phyloP scores from a whole-genome alignment of 2,329 filamentous ascomycete species.

The Eutypa lata region DNA sequence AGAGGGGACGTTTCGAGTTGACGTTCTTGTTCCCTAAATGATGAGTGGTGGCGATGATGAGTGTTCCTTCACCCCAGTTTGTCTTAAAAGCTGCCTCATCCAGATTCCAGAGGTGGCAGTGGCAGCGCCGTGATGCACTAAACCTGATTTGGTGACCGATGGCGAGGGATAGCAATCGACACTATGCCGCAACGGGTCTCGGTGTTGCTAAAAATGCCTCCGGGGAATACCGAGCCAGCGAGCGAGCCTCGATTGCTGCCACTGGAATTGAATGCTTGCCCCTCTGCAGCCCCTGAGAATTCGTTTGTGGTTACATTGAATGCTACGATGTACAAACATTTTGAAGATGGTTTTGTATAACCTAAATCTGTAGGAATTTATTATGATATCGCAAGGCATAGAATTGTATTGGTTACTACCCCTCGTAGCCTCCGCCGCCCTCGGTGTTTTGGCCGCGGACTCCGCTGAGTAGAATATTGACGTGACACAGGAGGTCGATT shows the following conservation, averaged over 20 bases:
- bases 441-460: slow-evolving; percentile 48
- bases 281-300: too few species aligned
- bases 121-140: slow-evolving; percentile 22
- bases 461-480: slow-evolving; percentile 71
- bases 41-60: too few species aligned
- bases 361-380: too few species aligned
- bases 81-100: too few species aligned
- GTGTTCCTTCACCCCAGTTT: too few species aligned
- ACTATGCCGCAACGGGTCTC: slow-evolving; percentile 18
- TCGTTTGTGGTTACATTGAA: too few species aligned
- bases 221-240: background rate
- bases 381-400: background rate
- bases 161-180: background rate
- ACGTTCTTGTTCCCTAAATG: too few species aligned
- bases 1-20: too few species aligned
- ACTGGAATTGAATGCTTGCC: too few species aligned
- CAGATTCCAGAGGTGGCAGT: background rate
- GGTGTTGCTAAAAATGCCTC: slow-evolving; percentile 10
- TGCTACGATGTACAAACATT: too few species aligned
- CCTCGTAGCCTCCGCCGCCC: slow-evolving; percentile 48
- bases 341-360: too few species aligned
- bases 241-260: background rate
- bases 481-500: slow-evolving; percentile 69
- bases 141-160: slow-evolving; percentile 27
- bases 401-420: too few species aligned